Percentiles rank a stretch among this genome's conserved stretches.
Conservation (phyloP, 108 stramenopile genomes). For the Epithemia pelagica region DNA sequence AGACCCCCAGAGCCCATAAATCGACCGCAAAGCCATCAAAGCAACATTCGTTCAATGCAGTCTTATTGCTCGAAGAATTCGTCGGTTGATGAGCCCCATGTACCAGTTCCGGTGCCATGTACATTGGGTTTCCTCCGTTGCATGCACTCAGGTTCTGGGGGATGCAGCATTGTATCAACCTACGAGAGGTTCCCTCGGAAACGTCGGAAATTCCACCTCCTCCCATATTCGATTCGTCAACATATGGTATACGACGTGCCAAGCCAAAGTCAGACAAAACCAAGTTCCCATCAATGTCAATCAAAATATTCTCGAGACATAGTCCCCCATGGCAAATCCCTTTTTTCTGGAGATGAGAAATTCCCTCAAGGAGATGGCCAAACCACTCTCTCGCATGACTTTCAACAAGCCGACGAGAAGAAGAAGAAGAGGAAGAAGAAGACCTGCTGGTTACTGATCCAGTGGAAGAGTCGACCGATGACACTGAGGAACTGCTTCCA, state of each 20-base stretch:
- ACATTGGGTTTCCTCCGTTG: slow-evolving; percentile 78
- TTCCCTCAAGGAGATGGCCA: slow-evolving; percentile 57
- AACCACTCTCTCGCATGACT: slow-evolving; percentile 54
- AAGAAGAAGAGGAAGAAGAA: neutral
- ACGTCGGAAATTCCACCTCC: slow-evolving; percentile 39
- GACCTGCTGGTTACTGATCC: neutral
- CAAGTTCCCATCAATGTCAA: slow-evolving; percentile 27
- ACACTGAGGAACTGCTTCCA: neutral
- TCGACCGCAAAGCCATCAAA: slow-evolving; percentile 83
- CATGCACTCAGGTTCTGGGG: neutral
- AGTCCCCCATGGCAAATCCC: slow-evolving; percentile 74
- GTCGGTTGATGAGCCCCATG: slow-evolving; percentile 8
- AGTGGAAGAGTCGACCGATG: neutral
- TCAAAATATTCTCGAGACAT: slow-evolving; percentile 65
- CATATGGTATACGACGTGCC: slow-evolving; percentile 66
- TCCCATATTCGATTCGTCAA: slow-evolving; percentile 22
- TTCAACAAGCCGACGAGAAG: slow-evolving; percentile 22
- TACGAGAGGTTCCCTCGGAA: slow-evolving; percentile 41
- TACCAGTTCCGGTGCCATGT: slow-evolving; percentile 81
- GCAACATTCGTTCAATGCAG: neutral
- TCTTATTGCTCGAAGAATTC: neutral
- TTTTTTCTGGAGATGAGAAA: slow-evolving; percentile 54
- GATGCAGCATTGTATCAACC: slow-evolving; percentile 28
- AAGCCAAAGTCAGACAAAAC: slow-evolving; percentile 74
- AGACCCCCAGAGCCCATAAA: slow-evolving; percentile 78